Conservation (phyloP, 2,329 filamentous ascomycete species). For the Epichloe bromicola region DNA sequence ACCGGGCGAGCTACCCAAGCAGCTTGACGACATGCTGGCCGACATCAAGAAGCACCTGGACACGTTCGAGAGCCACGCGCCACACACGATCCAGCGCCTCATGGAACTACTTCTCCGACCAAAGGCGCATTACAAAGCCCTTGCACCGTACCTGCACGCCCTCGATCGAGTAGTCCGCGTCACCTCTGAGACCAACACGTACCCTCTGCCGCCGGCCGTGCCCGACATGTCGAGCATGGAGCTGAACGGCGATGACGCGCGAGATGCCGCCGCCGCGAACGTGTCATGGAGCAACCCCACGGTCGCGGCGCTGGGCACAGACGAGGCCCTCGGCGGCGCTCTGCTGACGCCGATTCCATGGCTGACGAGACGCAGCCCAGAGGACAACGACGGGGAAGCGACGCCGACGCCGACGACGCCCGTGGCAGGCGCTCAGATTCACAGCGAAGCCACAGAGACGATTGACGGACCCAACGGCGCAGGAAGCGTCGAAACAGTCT, state of each 20-base stretch:
- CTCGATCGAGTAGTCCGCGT: constrained; percentile 85
- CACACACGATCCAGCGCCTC: constrained; percentile 85
- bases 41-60: constrained; percentile 50
- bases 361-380: constrained; percentile 39
- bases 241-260: constrained; percentile 47
- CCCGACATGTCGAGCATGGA: constrained; percentile 43
- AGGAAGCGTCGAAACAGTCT: constrained; percentile 69
- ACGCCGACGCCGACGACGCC: background rate
- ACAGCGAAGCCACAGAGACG: constrained; percentile 65
- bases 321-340: constrained; percentile 82
- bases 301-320: constrained; percentile 52
- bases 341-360: constrained; percentile 90
- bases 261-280: constrained; percentile 22
- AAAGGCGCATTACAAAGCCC: constrained; percentile 63
- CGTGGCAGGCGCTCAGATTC: constrained; percentile 29
- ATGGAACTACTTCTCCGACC: constrained; percentile 74
- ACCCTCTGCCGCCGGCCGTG: constrained; percentile 63
- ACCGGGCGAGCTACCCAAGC: constrained; percentile 45
- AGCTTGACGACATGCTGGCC: constrained; percentile 47
- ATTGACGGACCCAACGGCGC: constrained; percentile 71
- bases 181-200: constrained; percentile 66
- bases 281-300: constrained; percentile 36
- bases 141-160: constrained; percentile 78
- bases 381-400: constrained; percentile 13
- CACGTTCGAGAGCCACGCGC: constrained; percentile 62